These are phyloP conservation scores for Talaromyces nanjingensis DNA, from an alignment of 495 filamentous ascomycete species.

Conservation along the genomic window DNA sequence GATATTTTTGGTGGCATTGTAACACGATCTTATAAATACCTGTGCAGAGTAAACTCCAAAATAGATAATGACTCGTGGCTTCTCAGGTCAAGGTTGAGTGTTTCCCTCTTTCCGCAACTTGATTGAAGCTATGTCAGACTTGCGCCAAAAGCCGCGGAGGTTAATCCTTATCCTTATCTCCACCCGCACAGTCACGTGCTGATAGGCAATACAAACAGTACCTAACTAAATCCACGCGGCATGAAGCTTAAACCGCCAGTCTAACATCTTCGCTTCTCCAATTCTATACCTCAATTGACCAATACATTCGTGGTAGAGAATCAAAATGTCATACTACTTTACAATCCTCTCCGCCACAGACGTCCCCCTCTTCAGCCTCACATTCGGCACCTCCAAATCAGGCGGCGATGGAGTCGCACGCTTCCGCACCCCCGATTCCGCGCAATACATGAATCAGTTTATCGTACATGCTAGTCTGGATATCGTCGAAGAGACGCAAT, in stretches of 20 bases:
- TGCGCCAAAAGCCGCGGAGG: neutral
- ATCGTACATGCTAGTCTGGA: constrained; percentile 88
- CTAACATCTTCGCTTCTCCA: neutral
- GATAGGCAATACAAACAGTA: neutral
- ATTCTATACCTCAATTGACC: neutral
- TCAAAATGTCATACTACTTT: constrained; percentile 91
- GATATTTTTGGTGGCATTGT: constrained; percentile 39
- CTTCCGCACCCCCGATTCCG: constrained; percentile 69
- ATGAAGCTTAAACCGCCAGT: neutral
- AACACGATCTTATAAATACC: neutral
- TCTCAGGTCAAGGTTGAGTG: neutral
- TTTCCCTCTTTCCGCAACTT: neutral
- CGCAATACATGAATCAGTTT: constrained; percentile 93
- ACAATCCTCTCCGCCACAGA: constrained; percentile 89
- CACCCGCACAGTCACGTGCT: constrained; percentile 6
- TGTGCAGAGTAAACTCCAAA: neutral
- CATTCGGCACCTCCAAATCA: constrained; percentile 91
- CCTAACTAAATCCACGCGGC: neutral
- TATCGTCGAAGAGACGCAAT: constrained; percentile 92
- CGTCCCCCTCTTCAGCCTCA: constrained; percentile 89
- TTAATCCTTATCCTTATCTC: neutral
- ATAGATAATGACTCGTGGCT: neutral
- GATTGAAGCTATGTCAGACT: neutral
- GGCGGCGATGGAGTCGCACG: constrained; percentile 87
- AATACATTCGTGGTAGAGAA: neutral